A percentile compares a stretch with the other conserved stretches of the same genome.
phyloP scores from a whole-genome alignment of 1,284 basidiomycete species.

The Ustanciosporium gigantosporum region DNA sequence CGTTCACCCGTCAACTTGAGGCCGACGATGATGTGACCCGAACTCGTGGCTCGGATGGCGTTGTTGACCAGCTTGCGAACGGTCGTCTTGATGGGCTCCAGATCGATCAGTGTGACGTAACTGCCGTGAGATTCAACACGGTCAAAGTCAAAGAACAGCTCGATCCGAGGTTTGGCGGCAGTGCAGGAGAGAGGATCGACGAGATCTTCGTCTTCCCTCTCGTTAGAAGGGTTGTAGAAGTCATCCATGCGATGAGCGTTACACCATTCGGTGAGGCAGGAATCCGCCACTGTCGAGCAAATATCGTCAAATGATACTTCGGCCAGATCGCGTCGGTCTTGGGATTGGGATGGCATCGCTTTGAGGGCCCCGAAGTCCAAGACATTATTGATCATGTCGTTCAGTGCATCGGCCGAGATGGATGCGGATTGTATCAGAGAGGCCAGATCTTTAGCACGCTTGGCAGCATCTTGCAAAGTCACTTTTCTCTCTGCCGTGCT shows the following conservation, averaged over 20 bases:
- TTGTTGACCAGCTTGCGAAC: conserved; percentile 46
- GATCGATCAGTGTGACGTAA: background rate
- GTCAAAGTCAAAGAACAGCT: too few relatives aligned
- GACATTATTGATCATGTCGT: conserved; percentile 48
- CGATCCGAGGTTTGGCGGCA: conserved; percentile 12
- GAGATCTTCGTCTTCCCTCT: conserved; percentile 15
- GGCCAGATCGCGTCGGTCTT: conserved; percentile 27
- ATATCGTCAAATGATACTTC: too few relatives aligned
- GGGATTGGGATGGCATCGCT: conserved; percentile 18
- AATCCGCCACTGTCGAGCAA: conserved; percentile 38
- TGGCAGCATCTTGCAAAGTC: too few relatives aligned
- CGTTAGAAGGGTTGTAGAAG: too few relatives aligned
- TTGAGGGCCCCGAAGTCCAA: conserved; percentile 47
- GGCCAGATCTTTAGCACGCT: conserved; percentile 25
- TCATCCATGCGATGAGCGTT: conserved; percentile 35
- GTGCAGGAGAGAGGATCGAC: conserved; percentile 15
- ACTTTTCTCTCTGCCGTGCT: too few relatives aligned
- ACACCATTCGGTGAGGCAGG: conserved; percentile 44
- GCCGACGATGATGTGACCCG: conserved; percentile 35
- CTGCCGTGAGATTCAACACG: too few relatives aligned
- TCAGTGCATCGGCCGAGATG: conserved; percentile 40
- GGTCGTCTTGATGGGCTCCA: too few relatives aligned
- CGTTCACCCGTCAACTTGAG: conserved; percentile 4
- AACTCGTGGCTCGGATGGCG: conserved; percentile 36
- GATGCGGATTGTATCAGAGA: conserved; percentile 41